Evolutionary conservation across 169 alveolate species (phyloP).

Genomic region (Eimeria maxima): DNA sequence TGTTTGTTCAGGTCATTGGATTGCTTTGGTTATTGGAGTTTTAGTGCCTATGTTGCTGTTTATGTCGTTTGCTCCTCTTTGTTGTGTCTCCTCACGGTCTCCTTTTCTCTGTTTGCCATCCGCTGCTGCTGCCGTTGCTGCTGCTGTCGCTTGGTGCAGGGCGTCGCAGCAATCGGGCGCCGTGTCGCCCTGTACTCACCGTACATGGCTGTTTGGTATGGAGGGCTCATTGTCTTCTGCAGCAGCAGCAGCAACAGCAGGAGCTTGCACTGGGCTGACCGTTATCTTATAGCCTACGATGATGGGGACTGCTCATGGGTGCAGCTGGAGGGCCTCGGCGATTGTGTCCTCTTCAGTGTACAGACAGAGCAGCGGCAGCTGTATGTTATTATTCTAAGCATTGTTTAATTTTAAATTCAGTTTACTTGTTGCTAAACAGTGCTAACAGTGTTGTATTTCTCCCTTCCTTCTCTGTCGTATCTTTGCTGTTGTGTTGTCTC

Average conservation of each 20-base stretch:
- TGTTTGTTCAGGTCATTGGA: not conserved
- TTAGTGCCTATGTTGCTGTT: not conserved
- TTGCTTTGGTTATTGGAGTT: not conserved
- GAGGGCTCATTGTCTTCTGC: constrained; percentile 39
- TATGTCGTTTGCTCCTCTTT: not conserved
- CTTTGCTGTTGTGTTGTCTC: too few species aligned
- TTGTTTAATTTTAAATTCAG: not conserved
- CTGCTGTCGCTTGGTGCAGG: not conserved
- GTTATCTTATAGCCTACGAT: constrained; percentile 19
- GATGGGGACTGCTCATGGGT: constrained; percentile 64
- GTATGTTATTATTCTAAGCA: not conserved
- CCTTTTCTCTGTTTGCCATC: not conserved
- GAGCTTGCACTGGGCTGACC: not conserved
- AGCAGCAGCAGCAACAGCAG: not conserved
- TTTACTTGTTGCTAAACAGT: not conserved
- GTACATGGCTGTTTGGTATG: constrained; percentile 45
- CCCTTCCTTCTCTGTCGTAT: not conserved
- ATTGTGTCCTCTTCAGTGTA: not conserved
- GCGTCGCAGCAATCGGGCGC: constrained; percentile 54
- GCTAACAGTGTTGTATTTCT: not conserved
- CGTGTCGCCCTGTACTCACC: constrained; percentile 56
- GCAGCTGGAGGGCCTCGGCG: not conserved
- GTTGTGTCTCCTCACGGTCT: too few species aligned
- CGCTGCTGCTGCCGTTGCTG: too few species aligned
- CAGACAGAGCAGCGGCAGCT: not conserved